phyloP scores from a whole-genome alignment of 2,329 filamentous ascomycete genomes.

The Ophiocordyceps camponoti-floridani region DNA sequence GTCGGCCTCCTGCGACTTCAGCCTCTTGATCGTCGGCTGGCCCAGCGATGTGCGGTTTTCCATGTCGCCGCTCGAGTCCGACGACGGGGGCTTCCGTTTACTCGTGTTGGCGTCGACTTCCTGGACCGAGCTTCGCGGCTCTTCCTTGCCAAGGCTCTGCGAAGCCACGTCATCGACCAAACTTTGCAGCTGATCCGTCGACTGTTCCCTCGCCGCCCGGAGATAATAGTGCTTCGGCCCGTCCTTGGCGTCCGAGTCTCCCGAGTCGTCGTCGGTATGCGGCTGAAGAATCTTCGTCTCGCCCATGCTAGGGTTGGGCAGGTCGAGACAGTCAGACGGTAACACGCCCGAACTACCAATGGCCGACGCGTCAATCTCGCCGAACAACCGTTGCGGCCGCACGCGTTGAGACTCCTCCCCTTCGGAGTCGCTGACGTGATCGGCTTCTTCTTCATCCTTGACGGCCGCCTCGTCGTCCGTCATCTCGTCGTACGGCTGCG shows the following conservation, averaged over 20 bases:
- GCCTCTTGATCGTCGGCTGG: constrained; percentile 35
- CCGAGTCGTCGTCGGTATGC: constrained; percentile 20
- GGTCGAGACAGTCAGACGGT: constrained; percentile 22
- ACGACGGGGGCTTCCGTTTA: constrained; percentile 33
- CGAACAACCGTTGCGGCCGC: constrained; percentile 28
- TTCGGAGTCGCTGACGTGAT: constrained; percentile 32
- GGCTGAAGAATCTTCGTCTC: constrained; percentile 25
- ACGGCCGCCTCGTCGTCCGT: constrained; percentile 30
- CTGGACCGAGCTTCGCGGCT: constrained; percentile 9
- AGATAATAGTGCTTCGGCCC: constrained; percentile 8
- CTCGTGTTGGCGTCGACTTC: constrained; percentile 26
- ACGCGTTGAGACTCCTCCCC: constrained; percentile 48
- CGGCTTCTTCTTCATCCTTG: constrained; percentile 11
- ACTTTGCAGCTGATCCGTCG: constrained; percentile 31
- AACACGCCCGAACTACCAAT: constrained; percentile 35
- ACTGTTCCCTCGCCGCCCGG: constrained; percentile 21
- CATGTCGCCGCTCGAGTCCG: constrained; percentile 33
- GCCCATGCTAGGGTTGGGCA: constrained; percentile 14
- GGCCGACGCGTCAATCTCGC: constrained; percentile 35
- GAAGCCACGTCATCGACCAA: constrained; percentile 33
- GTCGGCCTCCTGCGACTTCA: constrained; percentile 30
- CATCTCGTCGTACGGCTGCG: constrained; percentile 41
- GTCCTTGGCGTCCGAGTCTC: constrained; percentile 13
- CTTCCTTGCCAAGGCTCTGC: constrained; percentile 32
- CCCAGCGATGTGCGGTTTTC: constrained; percentile 17